These are phyloP conservation scores for Candolleomyces eurysporus DNA, from an alignment of 768 basidiomycete genomes.

Conservation along the genomic window DNA sequence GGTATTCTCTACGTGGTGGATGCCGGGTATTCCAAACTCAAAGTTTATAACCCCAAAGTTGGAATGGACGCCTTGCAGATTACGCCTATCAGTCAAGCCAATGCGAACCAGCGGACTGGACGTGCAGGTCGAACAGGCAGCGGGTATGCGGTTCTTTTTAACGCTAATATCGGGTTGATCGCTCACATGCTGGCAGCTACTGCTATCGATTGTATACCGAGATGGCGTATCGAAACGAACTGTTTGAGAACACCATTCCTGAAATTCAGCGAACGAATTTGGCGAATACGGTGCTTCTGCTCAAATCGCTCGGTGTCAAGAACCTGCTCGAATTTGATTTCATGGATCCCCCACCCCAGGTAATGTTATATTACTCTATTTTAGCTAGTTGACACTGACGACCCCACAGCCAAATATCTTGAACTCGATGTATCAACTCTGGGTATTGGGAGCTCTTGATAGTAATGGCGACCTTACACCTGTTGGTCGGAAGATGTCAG, in stretches of 20 bases:
- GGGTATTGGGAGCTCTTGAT: slow-evolving; percentile 97
- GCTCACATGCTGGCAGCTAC: slow-evolving; percentile 47
- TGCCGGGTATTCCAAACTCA: slow-evolving; percentile 94
- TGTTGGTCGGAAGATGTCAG: slow-evolving; percentile 94
- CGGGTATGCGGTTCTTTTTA: slow-evolving; percentile 55
- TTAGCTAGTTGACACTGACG: background rate
- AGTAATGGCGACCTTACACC: slow-evolving; percentile 96
- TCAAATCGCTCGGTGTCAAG: slow-evolving; percentile 97
- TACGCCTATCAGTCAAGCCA: slow-evolving; percentile 98
- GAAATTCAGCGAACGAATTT: slow-evolving; percentile 98
- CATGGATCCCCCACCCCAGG: slow-evolving; percentile 99
- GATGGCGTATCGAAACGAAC: slow-evolving; percentile 93
- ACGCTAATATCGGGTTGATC: background rate
- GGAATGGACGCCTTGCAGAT: slow-evolving; percentile 99
- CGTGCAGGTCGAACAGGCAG: slow-evolving; percentile 95
- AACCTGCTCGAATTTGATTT: slow-evolving; percentile 98
- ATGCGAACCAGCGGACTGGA: slow-evolving; percentile 94
- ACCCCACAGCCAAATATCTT: slow-evolving; percentile 86
- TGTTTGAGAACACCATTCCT: slow-evolving; percentile 94
- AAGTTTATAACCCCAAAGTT: slow-evolving; percentile 98
- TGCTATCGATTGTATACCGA: slow-evolving; percentile 98
- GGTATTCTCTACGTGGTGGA: slow-evolving; percentile 98
- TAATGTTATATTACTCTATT: slow-evolving; percentile 22
- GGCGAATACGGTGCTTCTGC: slow-evolving; percentile 91
- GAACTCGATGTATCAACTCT: slow-evolving; percentile 99